Conservation (phyloP, 2,329 filamentous ascomycete genomes). For the Nigrograna mackinnonii region DNA sequence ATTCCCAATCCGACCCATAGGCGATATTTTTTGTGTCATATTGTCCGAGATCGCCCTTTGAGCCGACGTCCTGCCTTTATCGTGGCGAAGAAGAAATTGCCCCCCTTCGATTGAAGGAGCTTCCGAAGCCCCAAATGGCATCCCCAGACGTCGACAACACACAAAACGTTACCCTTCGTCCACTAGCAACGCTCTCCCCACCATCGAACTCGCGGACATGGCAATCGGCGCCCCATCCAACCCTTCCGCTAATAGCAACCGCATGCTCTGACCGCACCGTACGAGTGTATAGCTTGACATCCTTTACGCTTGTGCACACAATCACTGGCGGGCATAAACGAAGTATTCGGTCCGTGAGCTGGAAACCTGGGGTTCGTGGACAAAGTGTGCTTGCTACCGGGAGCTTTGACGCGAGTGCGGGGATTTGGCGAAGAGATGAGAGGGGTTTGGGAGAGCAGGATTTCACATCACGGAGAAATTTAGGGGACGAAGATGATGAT, state of each 20-base stretch:
- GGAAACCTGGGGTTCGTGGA: slow-evolving; percentile 73
- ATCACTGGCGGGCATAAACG: slow-evolving; percentile 89
- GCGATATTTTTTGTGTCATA: too few species aligned
- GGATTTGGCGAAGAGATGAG: slow-evolving; percentile 70
- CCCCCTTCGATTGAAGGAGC: too few species aligned
- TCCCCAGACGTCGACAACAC: too few species aligned
- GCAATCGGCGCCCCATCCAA: slow-evolving; percentile 83
- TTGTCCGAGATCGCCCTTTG: too few species aligned
- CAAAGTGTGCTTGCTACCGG: slow-evolving; percentile 82
- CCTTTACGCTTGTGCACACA: slow-evolving; percentile 76
- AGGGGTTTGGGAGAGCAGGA: slow-evolving; percentile 49
- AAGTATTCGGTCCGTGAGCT: slow-evolving; percentile 81
- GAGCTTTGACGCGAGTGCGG: slow-evolving; percentile 91
- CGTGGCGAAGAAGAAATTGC: too few species aligned
- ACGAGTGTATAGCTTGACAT: slow-evolving; percentile 84
- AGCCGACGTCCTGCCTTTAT: too few species aligned
- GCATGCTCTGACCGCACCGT: slow-evolving; percentile 84
- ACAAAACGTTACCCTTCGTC: too few species aligned
- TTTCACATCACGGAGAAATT: slow-evolving; percentile 24
- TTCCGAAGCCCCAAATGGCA: too few species aligned
- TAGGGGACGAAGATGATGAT: slow-evolving; percentile 35
- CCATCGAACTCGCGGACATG: slow-evolving; percentile 70
- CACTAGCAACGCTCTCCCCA: slow-evolving; percentile 59
- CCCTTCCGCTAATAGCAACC: slow-evolving; percentile 85
- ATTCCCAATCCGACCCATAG: too few species aligned